Percentiles rank a stretch among this genome's conserved stretches.
phyloP scores from a whole-genome alignment of 306 rosid species.

The Pachyrhizus erosus region DNA sequence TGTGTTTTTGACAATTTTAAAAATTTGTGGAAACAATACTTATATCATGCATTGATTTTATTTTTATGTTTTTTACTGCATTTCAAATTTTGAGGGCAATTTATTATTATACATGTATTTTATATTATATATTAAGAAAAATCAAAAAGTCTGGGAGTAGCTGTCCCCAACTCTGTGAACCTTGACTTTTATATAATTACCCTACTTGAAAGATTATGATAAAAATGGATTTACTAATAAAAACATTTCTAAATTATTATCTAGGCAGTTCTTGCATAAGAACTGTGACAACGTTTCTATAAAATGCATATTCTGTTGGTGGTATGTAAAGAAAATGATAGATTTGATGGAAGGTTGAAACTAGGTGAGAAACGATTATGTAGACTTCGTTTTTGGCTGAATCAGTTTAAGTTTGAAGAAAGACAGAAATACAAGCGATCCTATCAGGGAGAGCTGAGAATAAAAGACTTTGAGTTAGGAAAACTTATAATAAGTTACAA shows the following conservation, averaged over 20 bases:
- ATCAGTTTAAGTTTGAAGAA: background rate
- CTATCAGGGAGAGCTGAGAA: background rate
- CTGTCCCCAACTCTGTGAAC: background rate
- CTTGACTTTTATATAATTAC: constrained; percentile 12
- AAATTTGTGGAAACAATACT: background rate
- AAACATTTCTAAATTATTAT: background rate
- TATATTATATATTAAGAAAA: background rate
- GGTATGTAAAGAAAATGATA: background rate
- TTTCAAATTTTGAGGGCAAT: background rate
- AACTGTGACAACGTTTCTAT: background rate
- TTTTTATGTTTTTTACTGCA: background rate
- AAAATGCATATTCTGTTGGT: background rate
- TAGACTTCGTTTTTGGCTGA: background rate
- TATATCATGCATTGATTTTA: no score
- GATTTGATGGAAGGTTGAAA: constrained; percentile 33
- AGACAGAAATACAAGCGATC: background rate
- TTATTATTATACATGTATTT: background rate
- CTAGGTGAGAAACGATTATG: background rate
- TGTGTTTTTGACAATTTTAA: no score
- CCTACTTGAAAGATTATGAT: background rate
- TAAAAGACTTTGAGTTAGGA: background rate
- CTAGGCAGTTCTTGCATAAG: background rate
- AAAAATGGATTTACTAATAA: background rate
- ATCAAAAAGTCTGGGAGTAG: background rate
- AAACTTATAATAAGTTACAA: constrained; percentile 8